Evolutionary conservation across 176 grass and related monocot genomes (phyloP).

Genomic region (Pharus latifolius): DNA sequence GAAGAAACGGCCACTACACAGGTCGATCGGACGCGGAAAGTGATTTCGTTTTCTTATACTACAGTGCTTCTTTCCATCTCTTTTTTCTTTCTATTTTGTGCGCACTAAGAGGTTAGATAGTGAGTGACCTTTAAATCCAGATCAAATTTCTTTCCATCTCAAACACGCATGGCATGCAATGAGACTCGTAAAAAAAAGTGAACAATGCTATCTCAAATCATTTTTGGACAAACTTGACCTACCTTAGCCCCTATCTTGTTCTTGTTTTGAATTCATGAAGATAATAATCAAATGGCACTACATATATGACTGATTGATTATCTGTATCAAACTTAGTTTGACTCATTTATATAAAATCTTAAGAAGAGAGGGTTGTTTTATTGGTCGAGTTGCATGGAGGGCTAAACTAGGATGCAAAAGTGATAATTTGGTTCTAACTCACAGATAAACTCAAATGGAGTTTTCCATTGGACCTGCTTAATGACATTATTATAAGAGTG

Average conservation of each 20-base stretch:
- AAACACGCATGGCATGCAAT: slow-evolving; percentile 24
- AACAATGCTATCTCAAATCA: slow-evolving; percentile 27
- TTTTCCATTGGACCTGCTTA: no score
- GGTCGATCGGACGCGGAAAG: slow-evolving; percentile 36
- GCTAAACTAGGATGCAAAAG: no score
- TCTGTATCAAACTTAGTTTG: no score
- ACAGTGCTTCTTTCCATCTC: slow-evolving; percentile 17
- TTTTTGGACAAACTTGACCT: slow-evolving; percentile 11
- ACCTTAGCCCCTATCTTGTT: slow-evolving; percentile 23
- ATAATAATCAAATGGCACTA: not conserved
- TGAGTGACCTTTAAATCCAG: slow-evolving; percentile 20
- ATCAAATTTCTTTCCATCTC: slow-evolving; percentile 24
- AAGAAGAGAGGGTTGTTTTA: no score
- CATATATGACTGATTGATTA: no score
- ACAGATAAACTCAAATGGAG: no score
- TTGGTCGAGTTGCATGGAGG: no score
- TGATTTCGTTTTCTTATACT: not conserved
- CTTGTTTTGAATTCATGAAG: slow-evolving; percentile 26
- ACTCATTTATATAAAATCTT: no score
- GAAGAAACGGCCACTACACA: slow-evolving; percentile 14
- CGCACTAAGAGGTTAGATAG: slow-evolving; percentile 9
- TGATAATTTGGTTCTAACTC: no score
- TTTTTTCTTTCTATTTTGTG: slow-evolving; percentile 6
- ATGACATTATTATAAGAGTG: no score
- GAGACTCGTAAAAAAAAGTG: not conserved